These are phyloP conservation scores for Trapa incisa DNA, from an alignment of 345 rosid species.

Conservation along the genomic window DNA sequence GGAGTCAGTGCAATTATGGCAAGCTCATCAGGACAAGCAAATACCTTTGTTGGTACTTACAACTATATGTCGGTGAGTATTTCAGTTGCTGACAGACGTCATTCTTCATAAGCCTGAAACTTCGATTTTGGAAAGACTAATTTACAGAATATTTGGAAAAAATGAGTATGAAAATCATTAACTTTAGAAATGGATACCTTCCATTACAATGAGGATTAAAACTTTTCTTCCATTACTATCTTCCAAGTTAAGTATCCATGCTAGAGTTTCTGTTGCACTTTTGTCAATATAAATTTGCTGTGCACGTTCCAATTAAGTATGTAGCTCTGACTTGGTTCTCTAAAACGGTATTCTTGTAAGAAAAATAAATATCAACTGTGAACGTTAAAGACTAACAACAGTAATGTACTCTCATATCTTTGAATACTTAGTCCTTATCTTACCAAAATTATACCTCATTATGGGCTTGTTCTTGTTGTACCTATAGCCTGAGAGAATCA, in stretches of 20 bases:
- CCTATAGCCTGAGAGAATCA: constrained; percentile 81
- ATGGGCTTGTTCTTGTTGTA: not conserved
- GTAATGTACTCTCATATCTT: not conserved
- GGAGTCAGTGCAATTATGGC: constrained; percentile 86
- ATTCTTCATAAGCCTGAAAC: not conserved
- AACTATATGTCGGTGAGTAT: constrained; percentile 86
- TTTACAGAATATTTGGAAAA: not conserved
- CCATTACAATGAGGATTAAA: not conserved
- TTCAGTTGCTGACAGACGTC: constrained; percentile 2
- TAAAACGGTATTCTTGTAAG: not conserved
- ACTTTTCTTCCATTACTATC: not conserved
- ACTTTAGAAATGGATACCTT: not conserved
- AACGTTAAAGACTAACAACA: not conserved
- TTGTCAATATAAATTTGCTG: not conserved
- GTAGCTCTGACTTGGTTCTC: not conserved
- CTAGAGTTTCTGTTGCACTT: not conserved
- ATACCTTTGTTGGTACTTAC: constrained; percentile 72
- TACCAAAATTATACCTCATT: not conserved
- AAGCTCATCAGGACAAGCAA: constrained; percentile 67
- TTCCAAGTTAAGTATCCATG: not conserved
- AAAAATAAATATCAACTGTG: not conserved
- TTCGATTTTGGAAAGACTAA: not conserved
- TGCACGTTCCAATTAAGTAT: not conserved
- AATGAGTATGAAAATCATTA: not conserved
- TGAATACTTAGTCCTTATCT: not conserved